Evolutionary conservation across 2,329 filamentous ascomycete genomes (phyloP).

Genomic region (Fusarium beomiforme): DNA sequence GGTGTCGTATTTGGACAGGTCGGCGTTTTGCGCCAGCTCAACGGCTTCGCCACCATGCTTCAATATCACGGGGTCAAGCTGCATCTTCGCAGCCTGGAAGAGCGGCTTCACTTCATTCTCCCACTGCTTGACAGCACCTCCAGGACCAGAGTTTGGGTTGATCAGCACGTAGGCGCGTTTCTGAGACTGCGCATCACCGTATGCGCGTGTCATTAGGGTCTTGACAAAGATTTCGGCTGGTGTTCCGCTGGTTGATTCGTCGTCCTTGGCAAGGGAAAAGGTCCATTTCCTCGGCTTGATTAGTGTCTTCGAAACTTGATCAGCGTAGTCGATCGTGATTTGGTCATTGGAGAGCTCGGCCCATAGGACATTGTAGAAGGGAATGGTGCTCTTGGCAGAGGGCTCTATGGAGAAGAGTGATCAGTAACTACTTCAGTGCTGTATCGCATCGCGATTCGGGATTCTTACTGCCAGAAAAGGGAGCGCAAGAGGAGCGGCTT

Average conservation of each 20-base stretch:
- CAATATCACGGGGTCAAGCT: constrained; percentile 78
- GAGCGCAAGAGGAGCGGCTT: constrained; percentile 37
- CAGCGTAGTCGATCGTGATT: constrained; percentile 79
- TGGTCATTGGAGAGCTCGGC: constrained; percentile 70
- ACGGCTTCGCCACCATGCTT: constrained; percentile 79
- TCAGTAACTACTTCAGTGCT: constrained; percentile 3
- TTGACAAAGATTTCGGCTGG: constrained; percentile 70
- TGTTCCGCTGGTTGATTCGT: constrained; percentile 42
- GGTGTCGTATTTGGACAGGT: constrained; percentile 84
- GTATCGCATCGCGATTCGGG: not conserved
- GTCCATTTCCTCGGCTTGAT: constrained; percentile 70
- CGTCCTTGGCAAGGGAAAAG: constrained; percentile 53
- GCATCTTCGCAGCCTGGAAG: constrained; percentile 82
- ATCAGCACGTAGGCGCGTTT: constrained; percentile 89
- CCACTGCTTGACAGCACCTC: constrained; percentile 78
- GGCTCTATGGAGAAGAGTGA: constrained; percentile 30
- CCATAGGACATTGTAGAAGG: constrained; percentile 87
- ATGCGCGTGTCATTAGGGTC: constrained; percentile 74
- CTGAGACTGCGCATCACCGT: constrained; percentile 71
- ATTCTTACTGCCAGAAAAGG: constrained; percentile 31
- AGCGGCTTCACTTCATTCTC: constrained; percentile 80
- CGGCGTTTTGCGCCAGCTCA: constrained; percentile 78
- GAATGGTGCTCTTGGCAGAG: constrained; percentile 59
- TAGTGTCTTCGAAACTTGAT: constrained; percentile 65
- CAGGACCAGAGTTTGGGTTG: constrained; percentile 91